phyloP scores from a whole-genome alignment of 768 basidiomycete genomes.

The Thelephora aurantiotincta region DNA sequence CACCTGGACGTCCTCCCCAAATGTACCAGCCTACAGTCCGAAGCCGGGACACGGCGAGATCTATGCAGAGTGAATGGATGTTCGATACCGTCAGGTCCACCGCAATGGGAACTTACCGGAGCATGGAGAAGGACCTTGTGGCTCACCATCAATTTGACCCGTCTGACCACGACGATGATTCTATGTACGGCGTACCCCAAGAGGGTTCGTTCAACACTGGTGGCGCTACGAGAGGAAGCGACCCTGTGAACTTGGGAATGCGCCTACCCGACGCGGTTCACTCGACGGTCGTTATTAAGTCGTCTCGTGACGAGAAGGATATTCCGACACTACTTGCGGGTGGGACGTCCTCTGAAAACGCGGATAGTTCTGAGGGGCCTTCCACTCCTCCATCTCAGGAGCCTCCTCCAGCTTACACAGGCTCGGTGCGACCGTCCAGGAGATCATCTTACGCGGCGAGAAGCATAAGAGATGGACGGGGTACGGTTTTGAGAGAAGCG shows the following conservation, averaged over 20 bases:
- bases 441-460: slow-evolving; percentile 75
- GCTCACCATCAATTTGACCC: slow-evolving; percentile 34
- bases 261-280: slow-evolving; percentile 38
- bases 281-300: slow-evolving; percentile 61
- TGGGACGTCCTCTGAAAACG: slow-evolving; percentile 27
- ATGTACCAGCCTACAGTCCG: slow-evolving; percentile 42
- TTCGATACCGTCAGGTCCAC: slow-evolving; percentile 76
- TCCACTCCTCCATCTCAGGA: slow-evolving; percentile 31
- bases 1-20: slow-evolving; percentile 35
- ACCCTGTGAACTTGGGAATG: slow-evolving; percentile 31
- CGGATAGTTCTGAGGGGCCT: slow-evolving; percentile 23
- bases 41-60: slow-evolving; percentile 51
- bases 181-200: slow-evolving; percentile 14
- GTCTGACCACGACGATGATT: slow-evolving; percentile 30
- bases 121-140: slow-evolving; percentile 55
- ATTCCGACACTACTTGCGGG: slow-evolving; percentile 24
- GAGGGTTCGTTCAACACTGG: slow-evolving; percentile 41
- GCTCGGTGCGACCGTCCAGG: slow-evolving; percentile 45
- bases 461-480: slow-evolving; percentile 21
- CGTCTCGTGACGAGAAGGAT: slow-evolving; percentile 26
- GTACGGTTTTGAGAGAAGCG: slow-evolving; percentile 65
- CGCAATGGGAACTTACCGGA: slow-evolving; percentile 66
- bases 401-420: slow-evolving; percentile 60
- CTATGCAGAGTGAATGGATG: slow-evolving; percentile 88
- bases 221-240: slow-evolving; percentile 51